phyloP scores from a whole-genome alignment of 108 stramenopile species.

The Bacterosira constricta region DNA sequence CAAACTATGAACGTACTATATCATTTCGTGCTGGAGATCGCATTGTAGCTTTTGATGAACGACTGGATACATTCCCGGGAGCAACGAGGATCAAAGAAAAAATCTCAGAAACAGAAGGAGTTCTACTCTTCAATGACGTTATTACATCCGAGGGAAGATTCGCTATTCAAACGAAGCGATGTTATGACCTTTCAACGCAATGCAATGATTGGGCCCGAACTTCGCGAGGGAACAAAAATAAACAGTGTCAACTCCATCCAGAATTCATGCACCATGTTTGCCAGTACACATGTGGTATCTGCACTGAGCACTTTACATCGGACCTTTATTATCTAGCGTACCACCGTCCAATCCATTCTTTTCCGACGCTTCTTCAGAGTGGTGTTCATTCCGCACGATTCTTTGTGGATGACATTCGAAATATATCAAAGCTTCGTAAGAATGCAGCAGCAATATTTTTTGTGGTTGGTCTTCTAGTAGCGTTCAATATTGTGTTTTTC shows the following conservation, averaged over 20 bases:
- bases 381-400: neutral
- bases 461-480: slow-evolving; percentile 14
- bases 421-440: slow-evolving; percentile 1
- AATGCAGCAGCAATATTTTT: slow-evolving; percentile 9
- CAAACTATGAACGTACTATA: slow-evolving; percentile 8
- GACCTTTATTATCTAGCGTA: slow-evolving; percentile 5
- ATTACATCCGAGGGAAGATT: neutral
- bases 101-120: neutral
- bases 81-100: slow-evolving; percentile 5
- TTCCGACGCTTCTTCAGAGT: neutral
- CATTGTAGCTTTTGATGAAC: slow-evolving; percentile 21
- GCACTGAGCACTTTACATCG: slow-evolving; percentile 13
- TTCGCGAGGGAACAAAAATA: neutral
- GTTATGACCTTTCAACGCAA: slow-evolving; percentile 28
- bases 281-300: slow-evolving; percentile 15
- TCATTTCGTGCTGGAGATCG: slow-evolving; percentile 11
- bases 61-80: slow-evolving; percentile 23
- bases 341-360: slow-evolving; percentile 16
- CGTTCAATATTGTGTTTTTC: slow-evolving; percentile 12
- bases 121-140: slow-evolving; percentile 13
- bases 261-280: slow-evolving; percentile 38
- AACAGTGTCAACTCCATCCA: slow-evolving; percentile 10
- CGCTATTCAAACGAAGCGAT: neutral
- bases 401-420: neutral
- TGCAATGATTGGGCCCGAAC: slow-evolving; percentile 11